A percentile compares a stretch with the other conserved stretches of the same genome.
These are phyloP conservation scores for Papiliotrema nemorosa DNA, from an alignment of 1,284 basidiomycete species.

Conservation along the genomic window DNA sequence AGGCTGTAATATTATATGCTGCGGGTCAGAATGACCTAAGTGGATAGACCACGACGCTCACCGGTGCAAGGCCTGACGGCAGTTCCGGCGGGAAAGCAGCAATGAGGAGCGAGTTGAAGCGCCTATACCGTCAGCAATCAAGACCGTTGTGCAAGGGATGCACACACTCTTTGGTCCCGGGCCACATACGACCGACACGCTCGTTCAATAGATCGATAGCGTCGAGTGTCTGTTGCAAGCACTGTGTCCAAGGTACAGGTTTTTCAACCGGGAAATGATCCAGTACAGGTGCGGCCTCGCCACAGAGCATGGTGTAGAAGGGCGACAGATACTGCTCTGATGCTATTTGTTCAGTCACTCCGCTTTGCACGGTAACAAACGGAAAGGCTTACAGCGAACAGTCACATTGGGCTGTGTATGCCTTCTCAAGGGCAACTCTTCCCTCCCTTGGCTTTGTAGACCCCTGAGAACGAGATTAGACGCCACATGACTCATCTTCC, in stretches of 20 bases:
- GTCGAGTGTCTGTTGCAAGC: conserved; percentile 16
- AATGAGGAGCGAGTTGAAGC: conserved; percentile 36
- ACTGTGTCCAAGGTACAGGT: conserved; percentile 20
- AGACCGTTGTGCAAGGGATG: too few relatives aligned
- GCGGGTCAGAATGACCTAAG: not conserved
- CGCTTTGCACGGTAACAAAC: not conserved
- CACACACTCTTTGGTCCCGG: conserved; percentile 31
- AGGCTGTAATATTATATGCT: conserved; percentile 13
- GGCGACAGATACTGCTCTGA: conserved; percentile 29
- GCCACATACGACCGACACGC: conserved; percentile 29
- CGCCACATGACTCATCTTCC: not conserved
- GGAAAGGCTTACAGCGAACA: conserved; percentile 18
- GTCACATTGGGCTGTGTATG: conserved; percentile 10
- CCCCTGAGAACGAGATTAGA: conserved; percentile 4
- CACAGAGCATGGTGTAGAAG: conserved; percentile 36
- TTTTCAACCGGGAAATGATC: conserved; percentile 20
- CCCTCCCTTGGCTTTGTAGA: conserved; percentile 15
- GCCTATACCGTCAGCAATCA: conserved; percentile 13
- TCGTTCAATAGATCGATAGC: conserved; percentile 34
- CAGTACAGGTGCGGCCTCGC: conserved; percentile 19
- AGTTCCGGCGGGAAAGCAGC: conserved; percentile 26
- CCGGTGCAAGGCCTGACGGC: conserved; percentile 13
- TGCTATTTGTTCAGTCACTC: conserved; percentile 13
- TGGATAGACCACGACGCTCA: conserved; percentile 11
- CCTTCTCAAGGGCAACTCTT: conserved; percentile 20